Conservation (phyloP, 2,329 filamentous ascomycete species). For the Ophiostoma sp. region DNA sequence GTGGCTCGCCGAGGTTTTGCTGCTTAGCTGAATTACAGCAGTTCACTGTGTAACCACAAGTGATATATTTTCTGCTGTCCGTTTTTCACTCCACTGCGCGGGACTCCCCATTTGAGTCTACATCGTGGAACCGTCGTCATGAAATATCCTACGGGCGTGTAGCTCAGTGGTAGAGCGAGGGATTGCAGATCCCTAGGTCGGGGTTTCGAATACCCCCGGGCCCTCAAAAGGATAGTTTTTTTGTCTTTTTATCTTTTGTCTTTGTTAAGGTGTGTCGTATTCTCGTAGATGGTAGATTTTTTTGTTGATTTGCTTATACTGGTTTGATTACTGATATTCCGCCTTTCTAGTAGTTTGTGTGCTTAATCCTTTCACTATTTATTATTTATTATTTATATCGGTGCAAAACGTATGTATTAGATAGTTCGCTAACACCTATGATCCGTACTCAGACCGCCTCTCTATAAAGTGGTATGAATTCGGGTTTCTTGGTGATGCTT, state of each 20-base stretch:
- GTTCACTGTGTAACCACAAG: too few species aligned
- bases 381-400: too few species aligned
- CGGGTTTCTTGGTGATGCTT: too few species aligned
- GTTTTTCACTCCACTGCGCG: neutral
- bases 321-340: too few species aligned
- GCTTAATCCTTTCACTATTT: too few species aligned
- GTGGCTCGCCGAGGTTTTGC: neutral
- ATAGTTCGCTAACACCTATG: too few species aligned
- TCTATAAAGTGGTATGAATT: too few species aligned
- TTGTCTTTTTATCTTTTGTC: neutral
- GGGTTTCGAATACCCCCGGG: slow-evolving; percentile 24
- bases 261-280: neutral
- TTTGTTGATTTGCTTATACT: too few species aligned
- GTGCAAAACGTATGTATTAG: too few species aligned
- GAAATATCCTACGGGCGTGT: slow-evolving; percentile 20
- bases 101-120: slow-evolving; percentile 1
- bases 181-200: slow-evolving; percentile 25
- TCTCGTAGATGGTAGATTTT: neutral
- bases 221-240: slow-evolving; percentile 16
- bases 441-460: too few species aligned
- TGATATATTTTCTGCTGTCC: neutral
- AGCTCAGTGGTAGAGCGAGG: slow-evolving; percentile 25
- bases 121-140: neutral
- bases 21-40: neutral
- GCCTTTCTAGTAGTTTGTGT: too few species aligned